A percentile compares a stretch with the other conserved stretches of the same genome.
Conservation (phyloP, 768 basidiomycete species). For the Mycena vulgaris region DNA sequence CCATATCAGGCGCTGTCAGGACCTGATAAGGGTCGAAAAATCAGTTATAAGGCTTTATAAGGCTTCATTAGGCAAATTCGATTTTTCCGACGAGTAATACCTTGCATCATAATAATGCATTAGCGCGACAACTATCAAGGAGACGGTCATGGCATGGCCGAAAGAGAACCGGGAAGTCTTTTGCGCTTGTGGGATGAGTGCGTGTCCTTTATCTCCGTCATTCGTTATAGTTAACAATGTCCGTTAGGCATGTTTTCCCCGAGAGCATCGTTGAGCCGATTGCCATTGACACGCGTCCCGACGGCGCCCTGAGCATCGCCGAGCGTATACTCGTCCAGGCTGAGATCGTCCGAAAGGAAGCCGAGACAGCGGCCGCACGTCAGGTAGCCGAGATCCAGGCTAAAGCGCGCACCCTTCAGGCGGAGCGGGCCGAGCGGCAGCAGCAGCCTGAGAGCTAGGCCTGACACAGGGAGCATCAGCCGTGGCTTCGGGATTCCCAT, state of each 20-base stretch:
- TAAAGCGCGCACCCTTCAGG: too few species aligned
- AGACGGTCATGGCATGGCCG: not conserved
- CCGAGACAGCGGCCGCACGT: not conserved
- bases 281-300: not conserved
- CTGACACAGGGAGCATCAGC: too few species aligned
- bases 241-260: not conserved
- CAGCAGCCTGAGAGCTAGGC: too few species aligned
- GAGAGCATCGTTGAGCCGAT: not conserved
- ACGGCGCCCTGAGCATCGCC: slow-evolving; percentile 5
- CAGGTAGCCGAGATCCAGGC: not conserved
- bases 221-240: not conserved
- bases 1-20: too few species aligned
- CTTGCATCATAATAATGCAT: too few species aligned
- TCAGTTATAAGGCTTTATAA: too few species aligned
- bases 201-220: not conserved
- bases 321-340: not conserved
- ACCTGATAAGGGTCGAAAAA: too few species aligned
- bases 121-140: too few species aligned
- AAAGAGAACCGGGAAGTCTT: not conserved
- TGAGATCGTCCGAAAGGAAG: not conserved
- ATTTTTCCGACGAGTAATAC: too few species aligned
- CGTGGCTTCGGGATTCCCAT: too few species aligned
- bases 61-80: too few species aligned
- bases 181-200: not conserved
- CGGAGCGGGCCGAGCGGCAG: too few species aligned